Conservation (phyloP, 306 rosid species). For the Acacia confusa region DNA sequence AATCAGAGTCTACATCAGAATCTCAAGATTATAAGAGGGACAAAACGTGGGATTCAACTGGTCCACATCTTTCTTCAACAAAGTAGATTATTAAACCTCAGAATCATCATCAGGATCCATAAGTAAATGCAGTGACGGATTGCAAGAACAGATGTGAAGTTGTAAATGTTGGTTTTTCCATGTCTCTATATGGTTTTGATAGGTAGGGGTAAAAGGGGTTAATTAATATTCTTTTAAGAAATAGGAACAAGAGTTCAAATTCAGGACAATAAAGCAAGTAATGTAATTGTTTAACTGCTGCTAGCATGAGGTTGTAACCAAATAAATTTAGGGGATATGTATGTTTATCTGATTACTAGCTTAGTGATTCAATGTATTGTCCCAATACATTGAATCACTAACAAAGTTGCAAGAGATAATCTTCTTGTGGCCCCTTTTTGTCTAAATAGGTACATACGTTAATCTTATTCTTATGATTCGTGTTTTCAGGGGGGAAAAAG, state of each 20-base stretch:
- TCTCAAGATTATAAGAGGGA: conserved; percentile 21
- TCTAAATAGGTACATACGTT: no score
- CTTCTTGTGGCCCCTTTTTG: no score
- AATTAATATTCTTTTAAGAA: not conserved
- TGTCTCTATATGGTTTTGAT: conserved; percentile 22
- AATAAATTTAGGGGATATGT: not conserved
- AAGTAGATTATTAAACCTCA: not conserved
- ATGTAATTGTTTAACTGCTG: not conserved
- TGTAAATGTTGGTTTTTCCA: conserved; percentile 35
- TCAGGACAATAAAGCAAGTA: conserved; percentile 4
- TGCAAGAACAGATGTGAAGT: conserved; percentile 33
- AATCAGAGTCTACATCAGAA: conserved; percentile 56
- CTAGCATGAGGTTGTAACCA: not conserved
- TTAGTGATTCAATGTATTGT: no score
- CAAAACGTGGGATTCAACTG: conserved; percentile 22
- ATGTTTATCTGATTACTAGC: not conserved
- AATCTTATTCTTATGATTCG: no score
- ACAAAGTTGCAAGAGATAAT: no score
- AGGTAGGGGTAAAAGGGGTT: conserved; percentile 15
- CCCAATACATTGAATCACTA: no score
- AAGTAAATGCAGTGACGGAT: conserved; percentile 10
- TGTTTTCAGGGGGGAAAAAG: no score
- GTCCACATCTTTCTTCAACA: conserved; percentile 9
- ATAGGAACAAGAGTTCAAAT: conserved; percentile 14
- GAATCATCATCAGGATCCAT: not conserved